A percentile compares a stretch with the other conserved stretches of the same genome.
Conservation (phyloP, 192 early-diverging fungal genomes). For the Kappamyces sp. region DNA sequence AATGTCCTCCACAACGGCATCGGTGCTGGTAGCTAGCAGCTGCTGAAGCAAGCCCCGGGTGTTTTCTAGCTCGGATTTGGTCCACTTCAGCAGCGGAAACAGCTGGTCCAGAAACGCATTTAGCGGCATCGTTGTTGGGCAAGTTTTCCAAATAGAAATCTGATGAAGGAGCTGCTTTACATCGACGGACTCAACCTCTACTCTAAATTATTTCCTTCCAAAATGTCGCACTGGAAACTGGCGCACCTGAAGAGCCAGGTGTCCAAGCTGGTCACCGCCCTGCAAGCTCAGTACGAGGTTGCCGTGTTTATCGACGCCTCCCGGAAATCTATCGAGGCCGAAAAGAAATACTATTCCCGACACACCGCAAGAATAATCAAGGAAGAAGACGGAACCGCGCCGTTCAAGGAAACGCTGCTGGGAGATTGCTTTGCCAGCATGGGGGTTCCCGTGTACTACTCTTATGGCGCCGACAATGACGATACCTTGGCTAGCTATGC, state of each 20-base stretch:
- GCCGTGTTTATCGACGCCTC: constrained; percentile 19
- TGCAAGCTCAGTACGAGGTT: not conserved
- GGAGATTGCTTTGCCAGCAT: not conserved
- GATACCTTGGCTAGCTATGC: constrained; percentile 20
- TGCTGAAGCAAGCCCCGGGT: too few species aligned
- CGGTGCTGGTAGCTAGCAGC: too few species aligned
- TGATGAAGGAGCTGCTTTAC: not conserved
- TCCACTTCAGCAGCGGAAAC: too few species aligned
- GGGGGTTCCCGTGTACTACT: constrained; percentile 16
- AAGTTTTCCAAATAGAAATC: too few species aligned
- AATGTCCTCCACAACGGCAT: too few species aligned
- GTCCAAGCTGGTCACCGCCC: not conserved
- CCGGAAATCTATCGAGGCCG: constrained; percentile 14
- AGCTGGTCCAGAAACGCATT: too few species aligned
- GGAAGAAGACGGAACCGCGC: not conserved
- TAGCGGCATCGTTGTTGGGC: too few species aligned
- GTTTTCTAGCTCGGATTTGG: too few species aligned
- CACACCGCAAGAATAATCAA: constrained; percentile 4
- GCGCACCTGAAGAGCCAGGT: not conserved
- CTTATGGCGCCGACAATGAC: constrained; percentile 20
- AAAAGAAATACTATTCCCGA: constrained; percentile 5
- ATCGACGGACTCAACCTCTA: constrained; percentile 7
- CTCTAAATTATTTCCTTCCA: not conserved
- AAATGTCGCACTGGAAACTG: not conserved
- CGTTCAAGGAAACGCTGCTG: constrained; percentile 2